Conservation (phyloP, 2,329 filamentous ascomycete species). For the Cladosporium colombiae region DNA sequence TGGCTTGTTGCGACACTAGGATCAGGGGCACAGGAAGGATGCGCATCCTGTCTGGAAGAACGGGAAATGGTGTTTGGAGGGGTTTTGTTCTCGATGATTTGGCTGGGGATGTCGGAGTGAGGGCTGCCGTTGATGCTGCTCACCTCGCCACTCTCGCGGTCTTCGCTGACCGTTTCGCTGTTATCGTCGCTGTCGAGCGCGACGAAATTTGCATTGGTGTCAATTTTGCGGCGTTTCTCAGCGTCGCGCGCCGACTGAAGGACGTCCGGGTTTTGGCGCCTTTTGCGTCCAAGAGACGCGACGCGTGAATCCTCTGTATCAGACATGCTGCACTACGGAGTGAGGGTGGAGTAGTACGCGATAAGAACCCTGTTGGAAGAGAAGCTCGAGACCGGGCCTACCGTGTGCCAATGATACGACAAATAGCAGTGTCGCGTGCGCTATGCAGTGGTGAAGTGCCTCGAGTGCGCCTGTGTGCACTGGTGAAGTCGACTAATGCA, state of each 20-base stretch:
- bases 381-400: neutral
- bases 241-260: constrained; percentile 12
- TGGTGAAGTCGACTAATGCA: constrained; percentile 10
- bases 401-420: constrained; percentile 1
- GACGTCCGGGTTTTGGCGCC: constrained; percentile 12
- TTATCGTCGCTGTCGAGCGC: constrained; percentile 18
- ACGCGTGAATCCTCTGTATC: constrained; percentile 20
- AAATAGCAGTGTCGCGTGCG: constrained; percentile 6
- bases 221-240: constrained; percentile 18
- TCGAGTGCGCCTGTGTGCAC: no score
- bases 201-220: constrained; percentile 11
- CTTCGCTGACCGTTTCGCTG: constrained; percentile 16
- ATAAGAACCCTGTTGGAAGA: neutral
- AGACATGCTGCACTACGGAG: constrained; percentile 13
- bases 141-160: constrained; percentile 18
- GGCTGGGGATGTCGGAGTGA: neutral
- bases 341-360: neutral
- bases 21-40: constrained; percentile 12
- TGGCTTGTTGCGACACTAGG: neutral
- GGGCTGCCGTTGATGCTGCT: constrained; percentile 1
- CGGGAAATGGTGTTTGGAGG: neutral
- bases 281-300: constrained; percentile 17
- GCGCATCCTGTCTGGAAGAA: neutral
- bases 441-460: neutral
- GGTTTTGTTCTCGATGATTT: neutral